Percentiles rank a stretch among this genome's conserved stretches.
Conservation (phyloP, 192 early-diverging fungal species). For the Coemansia sp. region DNA sequence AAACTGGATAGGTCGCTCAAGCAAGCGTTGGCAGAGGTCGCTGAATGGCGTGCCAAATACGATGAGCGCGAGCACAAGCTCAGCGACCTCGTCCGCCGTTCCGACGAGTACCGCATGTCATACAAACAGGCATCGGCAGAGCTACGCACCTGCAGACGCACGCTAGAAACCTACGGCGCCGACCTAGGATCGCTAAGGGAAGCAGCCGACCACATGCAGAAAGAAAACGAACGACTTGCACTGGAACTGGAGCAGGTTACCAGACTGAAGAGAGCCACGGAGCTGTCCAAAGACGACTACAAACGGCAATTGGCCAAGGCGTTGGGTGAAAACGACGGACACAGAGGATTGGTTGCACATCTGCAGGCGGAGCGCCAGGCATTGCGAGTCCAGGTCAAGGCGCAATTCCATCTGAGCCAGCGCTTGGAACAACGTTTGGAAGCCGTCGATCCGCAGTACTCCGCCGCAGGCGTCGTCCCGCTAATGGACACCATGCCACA, state of each 20-base stretch:
- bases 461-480: background rate
- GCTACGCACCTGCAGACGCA: slow-evolving; percentile 19
- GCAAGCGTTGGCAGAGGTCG: slow-evolving; percentile 41
- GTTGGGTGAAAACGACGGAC: slow-evolving; percentile 32
- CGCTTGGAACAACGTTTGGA: slow-evolving; percentile 50
- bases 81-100: slow-evolving; percentile 17
- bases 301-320: slow-evolving; percentile 42
- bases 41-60: slow-evolving; percentile 32
- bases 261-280: slow-evolving; percentile 31
- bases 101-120: slow-evolving; percentile 31
- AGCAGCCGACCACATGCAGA: slow-evolving; percentile 13
- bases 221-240: slow-evolving; percentile 15
- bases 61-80: slow-evolving; percentile 36
- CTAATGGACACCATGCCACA: background rate
- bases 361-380: slow-evolving; percentile 45
- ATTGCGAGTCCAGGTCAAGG: slow-evolving; percentile 42
- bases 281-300: slow-evolving; percentile 56
- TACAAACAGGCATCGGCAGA: slow-evolving; percentile 30
- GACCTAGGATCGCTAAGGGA: slow-evolving; percentile 33
- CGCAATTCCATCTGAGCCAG: slow-evolving; percentile 52
- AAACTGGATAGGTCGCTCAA: slow-evolving; percentile 38
- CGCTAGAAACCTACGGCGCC: slow-evolving; percentile 27
- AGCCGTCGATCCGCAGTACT: slow-evolving; percentile 20
- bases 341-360: slow-evolving; percentile 34
- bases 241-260: slow-evolving; percentile 32